phyloP scores from a whole-genome alignment of 352 stramenopile genomes.

The Pythium coloratum region DNA sequence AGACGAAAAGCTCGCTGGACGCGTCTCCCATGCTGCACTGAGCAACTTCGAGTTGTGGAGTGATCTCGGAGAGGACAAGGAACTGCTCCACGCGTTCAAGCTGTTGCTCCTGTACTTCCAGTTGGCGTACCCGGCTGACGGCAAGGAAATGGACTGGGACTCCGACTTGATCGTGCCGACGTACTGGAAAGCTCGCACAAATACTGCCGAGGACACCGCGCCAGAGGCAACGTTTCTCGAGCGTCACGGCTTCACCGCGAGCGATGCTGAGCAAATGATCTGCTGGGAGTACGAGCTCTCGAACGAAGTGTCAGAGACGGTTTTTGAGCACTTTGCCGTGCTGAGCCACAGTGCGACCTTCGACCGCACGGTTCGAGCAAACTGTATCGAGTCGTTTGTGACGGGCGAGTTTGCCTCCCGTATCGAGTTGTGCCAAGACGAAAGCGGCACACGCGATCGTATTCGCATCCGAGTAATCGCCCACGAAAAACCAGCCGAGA shows the following conservation, averaged over 20 bases:
- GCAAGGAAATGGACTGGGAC: conserved; percentile 23
- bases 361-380: conserved; percentile 2
- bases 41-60: conserved; percentile 11
- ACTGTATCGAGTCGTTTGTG: conserved; percentile 23
- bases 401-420: conserved; percentile 13
- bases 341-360: conserved; percentile 22
- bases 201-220: neutral
- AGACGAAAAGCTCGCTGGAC: neutral
- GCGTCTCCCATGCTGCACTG: conserved; percentile 11
- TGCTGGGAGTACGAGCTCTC: conserved; percentile 28
- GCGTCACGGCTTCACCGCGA: conserved; percentile 7
- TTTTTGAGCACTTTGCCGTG: conserved; percentile 31
- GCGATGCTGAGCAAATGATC: neutral
- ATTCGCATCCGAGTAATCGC: conserved; percentile 17
- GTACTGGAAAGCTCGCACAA: conserved; percentile 18
- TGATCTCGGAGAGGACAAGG: conserved; percentile 13
- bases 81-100: conserved; percentile 24
- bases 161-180: conserved; percentile 25
- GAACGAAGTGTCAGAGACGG: conserved; percentile 17
- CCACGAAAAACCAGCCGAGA: neutral
- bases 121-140: conserved; percentile 21
- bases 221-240: neutral
- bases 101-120: conserved; percentile 26
- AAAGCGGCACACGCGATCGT: conserved; percentile 6
- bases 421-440: conserved; percentile 11